Evolutionary conservation across 2,329 filamentous ascomycete species (phyloP).

Genomic region (Penicillium decumbens): DNA sequence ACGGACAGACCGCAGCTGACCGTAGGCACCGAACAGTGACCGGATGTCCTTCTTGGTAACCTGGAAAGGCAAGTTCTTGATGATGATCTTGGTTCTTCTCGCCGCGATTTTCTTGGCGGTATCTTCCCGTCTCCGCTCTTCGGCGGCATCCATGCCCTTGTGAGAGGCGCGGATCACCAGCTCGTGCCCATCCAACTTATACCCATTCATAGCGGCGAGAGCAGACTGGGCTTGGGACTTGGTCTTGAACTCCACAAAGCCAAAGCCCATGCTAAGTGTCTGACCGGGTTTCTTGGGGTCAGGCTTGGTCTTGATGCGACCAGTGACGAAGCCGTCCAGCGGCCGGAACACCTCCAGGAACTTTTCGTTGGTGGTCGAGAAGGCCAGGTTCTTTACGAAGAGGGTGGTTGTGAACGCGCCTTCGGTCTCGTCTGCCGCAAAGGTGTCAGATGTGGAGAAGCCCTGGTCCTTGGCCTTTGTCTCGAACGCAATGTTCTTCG

Average conservation of each 20-base stretch:
- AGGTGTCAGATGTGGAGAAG: conserved; percentile 42
- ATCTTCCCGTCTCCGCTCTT: conserved; percentile 78
- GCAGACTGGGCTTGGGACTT: conserved; percentile 76
- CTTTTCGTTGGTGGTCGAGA: conserved; percentile 72
- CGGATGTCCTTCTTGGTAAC: conserved; percentile 88
- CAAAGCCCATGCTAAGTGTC: conserved; percentile 93
- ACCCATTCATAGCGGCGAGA: conserved; percentile 78
- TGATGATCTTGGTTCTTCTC: conserved; percentile 83
- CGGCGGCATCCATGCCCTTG: conserved; percentile 78
- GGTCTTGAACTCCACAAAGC: conserved; percentile 82
- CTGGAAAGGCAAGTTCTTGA: conserved; percentile 98
- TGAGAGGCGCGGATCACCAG: conserved; percentile 82
- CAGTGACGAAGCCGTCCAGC: conserved; percentile 82
- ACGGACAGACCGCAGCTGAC: conserved; percentile 84
- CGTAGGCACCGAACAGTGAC: conserved; percentile 80
- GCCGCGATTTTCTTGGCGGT: conserved; percentile 72
- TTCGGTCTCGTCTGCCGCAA: conserved; percentile 38
- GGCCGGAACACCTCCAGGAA: conserved; percentile 73
- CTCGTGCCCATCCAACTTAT: conserved; percentile 80
- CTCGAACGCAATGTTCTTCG: conserved; percentile 29
- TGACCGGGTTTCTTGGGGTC: conserved; percentile 88
- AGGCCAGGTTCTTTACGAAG: conserved; percentile 92
- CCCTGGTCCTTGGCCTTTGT: conserved; percentile 36
- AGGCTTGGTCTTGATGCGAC: conserved; percentile 84
- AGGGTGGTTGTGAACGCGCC: conserved; percentile 67